phyloP scores from a whole-genome alignment of 2,329 filamentous ascomycete genomes.

The Monilinia fructicola region DNA sequence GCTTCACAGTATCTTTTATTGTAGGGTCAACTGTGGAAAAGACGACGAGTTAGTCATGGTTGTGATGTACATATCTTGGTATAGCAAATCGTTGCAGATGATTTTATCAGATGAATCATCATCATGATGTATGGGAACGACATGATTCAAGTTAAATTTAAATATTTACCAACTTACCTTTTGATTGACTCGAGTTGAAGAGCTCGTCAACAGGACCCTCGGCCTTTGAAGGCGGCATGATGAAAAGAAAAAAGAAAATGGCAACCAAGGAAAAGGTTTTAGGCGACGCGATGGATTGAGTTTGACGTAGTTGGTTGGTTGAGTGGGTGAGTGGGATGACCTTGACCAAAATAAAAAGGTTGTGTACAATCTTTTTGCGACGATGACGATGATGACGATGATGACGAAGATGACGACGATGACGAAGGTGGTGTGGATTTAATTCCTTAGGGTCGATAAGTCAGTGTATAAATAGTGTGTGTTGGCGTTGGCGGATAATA shows the following conservation, averaged over 20 bases:
- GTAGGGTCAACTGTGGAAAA: background rate
- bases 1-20: background rate
- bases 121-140: background rate
- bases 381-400: constrained; percentile 3
- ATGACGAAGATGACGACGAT: constrained; percentile 1
- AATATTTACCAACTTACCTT: background rate
- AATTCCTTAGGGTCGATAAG: background rate
- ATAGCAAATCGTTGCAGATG: background rate
- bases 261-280: background rate
- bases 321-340: background rate
- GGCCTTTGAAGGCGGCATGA: constrained; percentile 7
- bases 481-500: background rate
- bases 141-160: background rate
- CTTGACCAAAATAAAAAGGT: background rate
- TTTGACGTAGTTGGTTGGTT: background rate
- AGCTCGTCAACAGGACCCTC: background rate
- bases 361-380: background rate
- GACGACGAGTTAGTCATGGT: background rate
- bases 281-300: constrained; percentile 3
- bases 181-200: background rate
- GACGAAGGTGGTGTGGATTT: background rate
- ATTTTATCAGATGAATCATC: background rate
- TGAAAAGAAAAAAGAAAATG: background rate
- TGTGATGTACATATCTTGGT: background rate
- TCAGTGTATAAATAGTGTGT: background rate